phyloP scores from a whole-genome alignment of 257 asterid genomes.

The Ocimum tenuiflorum region DNA sequence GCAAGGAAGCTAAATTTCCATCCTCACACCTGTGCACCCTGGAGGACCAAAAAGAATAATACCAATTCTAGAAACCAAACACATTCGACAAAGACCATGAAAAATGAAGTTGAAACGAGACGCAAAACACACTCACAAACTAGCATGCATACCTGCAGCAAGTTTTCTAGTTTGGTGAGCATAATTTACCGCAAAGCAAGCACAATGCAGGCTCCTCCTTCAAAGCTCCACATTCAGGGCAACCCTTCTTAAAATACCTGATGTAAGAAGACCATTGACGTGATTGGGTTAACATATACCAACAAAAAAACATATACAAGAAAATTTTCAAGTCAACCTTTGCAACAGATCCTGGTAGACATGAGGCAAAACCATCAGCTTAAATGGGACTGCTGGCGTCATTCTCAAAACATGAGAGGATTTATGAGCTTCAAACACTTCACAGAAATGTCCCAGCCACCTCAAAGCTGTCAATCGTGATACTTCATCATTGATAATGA shows the following conservation, averaged over 20 bases:
- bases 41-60: not conserved
- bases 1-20: not conserved
- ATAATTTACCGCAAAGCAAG: constrained; percentile 83
- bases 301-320: not conserved
- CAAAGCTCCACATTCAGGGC: constrained; percentile 66
- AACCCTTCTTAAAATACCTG: constrained; percentile 77
- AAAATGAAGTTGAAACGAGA: not conserved
- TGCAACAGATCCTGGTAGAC: constrained; percentile 88
- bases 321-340: constrained; percentile 42
- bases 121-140: not conserved
- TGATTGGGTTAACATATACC: not conserved
- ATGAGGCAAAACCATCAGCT: constrained; percentile 71
- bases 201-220: constrained; percentile 85
- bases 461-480: constrained; percentile 43
- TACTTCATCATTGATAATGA: constrained; percentile 45
- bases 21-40: not conserved
- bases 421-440: constrained; percentile 37
- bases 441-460: constrained; percentile 60
- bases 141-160: constrained; percentile 72
- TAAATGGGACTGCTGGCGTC: constrained; percentile 77
- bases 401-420: constrained; percentile 39
- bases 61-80: not conserved
- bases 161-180: constrained; percentile 79
- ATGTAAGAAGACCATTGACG: constrained; percentile 16
- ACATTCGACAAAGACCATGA: not conserved